phyloP scores from a whole-genome alignment of 179 eudicot species.

The Spergularia azorica region DNA sequence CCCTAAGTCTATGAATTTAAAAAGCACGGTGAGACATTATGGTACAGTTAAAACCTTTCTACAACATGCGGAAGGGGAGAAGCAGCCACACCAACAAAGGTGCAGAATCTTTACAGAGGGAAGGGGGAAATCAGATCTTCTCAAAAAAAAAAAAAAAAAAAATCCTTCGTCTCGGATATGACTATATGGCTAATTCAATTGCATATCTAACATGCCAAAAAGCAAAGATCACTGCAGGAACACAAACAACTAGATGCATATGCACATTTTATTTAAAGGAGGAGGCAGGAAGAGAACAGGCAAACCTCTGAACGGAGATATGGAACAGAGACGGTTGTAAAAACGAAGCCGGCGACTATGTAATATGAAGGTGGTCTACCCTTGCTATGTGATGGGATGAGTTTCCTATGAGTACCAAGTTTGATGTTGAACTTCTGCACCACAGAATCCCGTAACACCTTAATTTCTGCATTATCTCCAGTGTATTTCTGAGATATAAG shows the following conservation, averaged over 20 bases:
- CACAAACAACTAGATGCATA: neutral
- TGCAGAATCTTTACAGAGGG: no score
- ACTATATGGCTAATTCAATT: neutral
- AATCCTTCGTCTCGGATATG: no score
- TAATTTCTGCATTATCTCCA: constrained; percentile 70
- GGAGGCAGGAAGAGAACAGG: neutral
- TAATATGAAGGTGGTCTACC: constrained; percentile 95
- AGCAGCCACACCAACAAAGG: no score
- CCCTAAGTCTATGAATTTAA: no score
- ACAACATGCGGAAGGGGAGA: no score
- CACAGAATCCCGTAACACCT: constrained; percentile 74
- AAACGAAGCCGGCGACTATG: constrained; percentile 91
- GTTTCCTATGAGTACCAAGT: constrained; percentile 65
- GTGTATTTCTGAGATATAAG: constrained; percentile 86
- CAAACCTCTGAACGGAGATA: constrained; percentile 84
- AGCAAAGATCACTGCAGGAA: neutral
- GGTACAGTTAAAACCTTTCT: no score
- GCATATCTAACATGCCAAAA: neutral
- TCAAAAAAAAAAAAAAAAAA: no score
- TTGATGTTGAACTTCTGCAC: constrained; percentile 52
- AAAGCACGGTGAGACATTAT: no score
- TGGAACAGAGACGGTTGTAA: constrained; percentile 85
- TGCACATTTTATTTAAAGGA: neutral
- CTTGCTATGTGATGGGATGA: constrained; percentile 81
- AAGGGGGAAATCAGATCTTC: no score